Evolutionary conservation across 331 rosid genomes (phyloP).

Genomic region (Cydonia oblonga): DNA sequence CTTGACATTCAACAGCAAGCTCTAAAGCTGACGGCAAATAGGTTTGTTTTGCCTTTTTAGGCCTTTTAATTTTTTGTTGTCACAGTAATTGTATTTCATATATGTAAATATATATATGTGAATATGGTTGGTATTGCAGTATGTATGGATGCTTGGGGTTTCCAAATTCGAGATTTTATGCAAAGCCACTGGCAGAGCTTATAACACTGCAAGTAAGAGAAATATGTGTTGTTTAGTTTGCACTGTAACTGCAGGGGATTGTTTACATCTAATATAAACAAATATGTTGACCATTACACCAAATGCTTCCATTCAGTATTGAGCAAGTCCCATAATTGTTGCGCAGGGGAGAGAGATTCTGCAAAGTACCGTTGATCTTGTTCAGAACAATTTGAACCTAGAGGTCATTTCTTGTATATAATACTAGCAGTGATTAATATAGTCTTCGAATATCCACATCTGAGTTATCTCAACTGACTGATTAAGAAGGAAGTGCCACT

Average conservation of each 20-base stretch:
- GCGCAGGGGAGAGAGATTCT: conserved; percentile 90
- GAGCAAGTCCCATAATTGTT: conserved; percentile 12
- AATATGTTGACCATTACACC: conserved; percentile 2
- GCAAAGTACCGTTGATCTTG: conserved; percentile 95
- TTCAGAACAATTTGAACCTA: conserved; percentile 77
- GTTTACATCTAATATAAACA: neutral
- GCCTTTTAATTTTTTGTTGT: neutral
- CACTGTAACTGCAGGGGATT: neutral
- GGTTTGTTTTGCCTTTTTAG: conserved; percentile 27
- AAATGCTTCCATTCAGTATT: conserved; percentile 11
- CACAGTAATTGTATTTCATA: neutral
- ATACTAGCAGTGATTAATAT: neutral
- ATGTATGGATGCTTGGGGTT: conserved; percentile 98
- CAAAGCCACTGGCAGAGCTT: conserved; percentile 91
- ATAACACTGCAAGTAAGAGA: conserved; percentile 75
- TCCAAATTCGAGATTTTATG: conserved; percentile 92
- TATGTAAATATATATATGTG: conserved; percentile 3
- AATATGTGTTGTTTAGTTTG: conserved; percentile 5
- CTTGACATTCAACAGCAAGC: conserved; percentile 95
- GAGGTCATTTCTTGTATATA: conserved; percentile 51
- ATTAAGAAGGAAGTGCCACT: conserved; percentile 4
- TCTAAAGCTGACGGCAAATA: conserved; percentile 92
- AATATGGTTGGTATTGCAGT: conserved; percentile 38
- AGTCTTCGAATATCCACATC: neutral
- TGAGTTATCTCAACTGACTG: conserved; percentile 5